Base-by-base conservation (phyloP, 768 basidiomycete genomes). In the Tylopilus vinaceipallidus region DNA sequence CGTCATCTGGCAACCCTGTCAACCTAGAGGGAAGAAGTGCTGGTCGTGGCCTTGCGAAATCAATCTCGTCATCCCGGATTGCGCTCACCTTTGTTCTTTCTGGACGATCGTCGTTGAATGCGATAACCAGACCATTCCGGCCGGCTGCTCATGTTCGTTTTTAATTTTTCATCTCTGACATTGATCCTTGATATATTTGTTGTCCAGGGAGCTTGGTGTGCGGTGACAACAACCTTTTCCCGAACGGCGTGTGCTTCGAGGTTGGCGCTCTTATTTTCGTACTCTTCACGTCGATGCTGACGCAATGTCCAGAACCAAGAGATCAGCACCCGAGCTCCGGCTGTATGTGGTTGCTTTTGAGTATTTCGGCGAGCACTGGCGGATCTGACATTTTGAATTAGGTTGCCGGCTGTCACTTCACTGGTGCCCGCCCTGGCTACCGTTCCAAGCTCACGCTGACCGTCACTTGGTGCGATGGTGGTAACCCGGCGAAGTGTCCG, bases 81-180 rank as follows among this genome's bases (percentile, higher is more conserved):
- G 20, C 19, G 12, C 37, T 6, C 44, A 5, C 6, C 9, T 16
- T 11, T 44, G 17, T 19, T 9, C 41, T 4, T 55, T 47, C 50
- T 55, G 45, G 42, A 52, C 53, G 22, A 43, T 52, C 37, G 47
- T 52, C n/a, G 6, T 52, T 16, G 50, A 52, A 14, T 52, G 53
- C 23, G 36, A 47, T 37, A 55, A 27, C 30, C 12, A 6, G 27
- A 12, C 6, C 6, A 29, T 29, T 12, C 27, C 27, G 27, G 6
- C 27, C 12, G 27, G 27, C 12, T 29, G 27, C 27, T 6, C 27
- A 12, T 29, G 27, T 29, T 29, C 27, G 27, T 29, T 12, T 12
- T 12, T 12, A 29, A 12, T 12, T 29, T 29, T 29, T 29, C 27
- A 6, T 29, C 6, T 12, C 12, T 12, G 12, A 29, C 6, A 6